A percentile compares a stretch with the other conserved stretches of the same genome.
These are phyloP conservation scores for Mesotaenium endlicherianum DNA, from an alignment of 139 green algal species.

Conservation along the genomic window DNA sequence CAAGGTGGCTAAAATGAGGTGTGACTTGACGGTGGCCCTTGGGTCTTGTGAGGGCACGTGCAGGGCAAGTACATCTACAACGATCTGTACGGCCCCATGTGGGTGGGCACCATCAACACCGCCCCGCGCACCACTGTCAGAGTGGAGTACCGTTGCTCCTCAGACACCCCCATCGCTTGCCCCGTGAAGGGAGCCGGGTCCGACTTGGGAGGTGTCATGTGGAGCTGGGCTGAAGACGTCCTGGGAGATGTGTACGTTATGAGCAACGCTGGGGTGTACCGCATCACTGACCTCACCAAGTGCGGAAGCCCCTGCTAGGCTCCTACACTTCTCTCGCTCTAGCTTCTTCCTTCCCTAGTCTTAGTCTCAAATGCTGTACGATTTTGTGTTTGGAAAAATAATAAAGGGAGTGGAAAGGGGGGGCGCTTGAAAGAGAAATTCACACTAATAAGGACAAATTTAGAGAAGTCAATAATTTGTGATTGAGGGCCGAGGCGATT, in stretches of 20 bases:
- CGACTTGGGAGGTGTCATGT: background rate
- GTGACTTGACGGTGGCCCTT: background rate
- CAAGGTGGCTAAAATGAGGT: background rate
- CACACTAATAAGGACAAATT: no score
- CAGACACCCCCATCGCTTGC: background rate
- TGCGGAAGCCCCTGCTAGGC: conserved; percentile 14
- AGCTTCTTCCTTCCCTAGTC: no score
- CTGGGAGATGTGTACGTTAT: background rate
- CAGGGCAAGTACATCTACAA: conserved; percentile 32
- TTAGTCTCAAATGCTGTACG: no score
- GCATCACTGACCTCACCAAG: background rate
- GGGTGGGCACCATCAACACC: conserved; percentile 3
- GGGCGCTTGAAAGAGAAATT: no score
- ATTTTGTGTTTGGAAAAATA: no score
- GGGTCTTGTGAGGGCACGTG: background rate
- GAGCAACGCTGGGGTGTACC: background rate
- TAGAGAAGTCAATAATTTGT: no score
- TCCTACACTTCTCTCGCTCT: no score
- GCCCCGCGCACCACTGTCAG: background rate
- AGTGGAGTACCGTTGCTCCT: background rate
- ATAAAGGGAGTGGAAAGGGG: no score
- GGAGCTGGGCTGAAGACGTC: background rate
- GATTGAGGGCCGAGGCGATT: no score
- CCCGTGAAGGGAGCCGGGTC: background rate
- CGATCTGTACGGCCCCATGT: conserved; percentile 5